These are phyloP conservation scores for Aspergillus brunneoviolaceus DNA, from an alignment of 2,329 filamentous ascomycete species.

Conservation along the genomic window DNA sequence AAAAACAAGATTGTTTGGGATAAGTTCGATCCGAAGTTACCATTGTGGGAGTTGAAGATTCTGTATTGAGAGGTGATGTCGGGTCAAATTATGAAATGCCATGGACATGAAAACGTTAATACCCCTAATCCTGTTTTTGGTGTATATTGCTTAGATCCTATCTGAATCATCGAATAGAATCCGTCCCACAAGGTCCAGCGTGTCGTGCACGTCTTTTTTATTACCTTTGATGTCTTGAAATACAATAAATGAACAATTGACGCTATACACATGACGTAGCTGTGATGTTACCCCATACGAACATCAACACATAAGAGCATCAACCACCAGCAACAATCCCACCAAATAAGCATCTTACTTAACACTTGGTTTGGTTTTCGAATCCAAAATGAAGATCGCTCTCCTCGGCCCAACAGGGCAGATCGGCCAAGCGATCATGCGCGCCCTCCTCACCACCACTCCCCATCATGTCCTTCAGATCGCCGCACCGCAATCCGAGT, in stretches of 20 bases:
- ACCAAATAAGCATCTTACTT: too few species aligned
- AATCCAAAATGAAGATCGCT: not conserved
- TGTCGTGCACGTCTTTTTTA: too few species aligned
- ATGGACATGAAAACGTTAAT: not conserved
- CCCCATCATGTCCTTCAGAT: not conserved
- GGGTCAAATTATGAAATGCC: not conserved
- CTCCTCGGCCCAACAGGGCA: slow-evolving; percentile 7
- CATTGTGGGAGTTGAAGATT: slow-evolving; percentile 56
- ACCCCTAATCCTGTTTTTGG: not conserved
- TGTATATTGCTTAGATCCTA: not conserved
- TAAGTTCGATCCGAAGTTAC: slow-evolving; percentile 55
- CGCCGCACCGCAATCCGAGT: not conserved
- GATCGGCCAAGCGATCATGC: not conserved
- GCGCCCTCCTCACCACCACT: slow-evolving; percentile 2
- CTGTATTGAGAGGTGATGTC: slow-evolving; percentile 42
- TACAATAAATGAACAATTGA: too few species aligned
- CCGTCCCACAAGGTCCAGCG: too few species aligned
- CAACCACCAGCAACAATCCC: too few species aligned
- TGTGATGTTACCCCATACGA: too few species aligned
- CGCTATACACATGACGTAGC: too few species aligned
- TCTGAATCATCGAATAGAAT: too few species aligned
- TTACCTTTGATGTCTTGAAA: too few species aligned
- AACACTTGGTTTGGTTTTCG: too few species aligned
- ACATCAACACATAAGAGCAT: too few species aligned
- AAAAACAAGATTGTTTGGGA: slow-evolving; percentile 67